Base-by-base conservation (phyloP, 1,139 yeast species). In the Geotrichum histeridarum region DNA sequence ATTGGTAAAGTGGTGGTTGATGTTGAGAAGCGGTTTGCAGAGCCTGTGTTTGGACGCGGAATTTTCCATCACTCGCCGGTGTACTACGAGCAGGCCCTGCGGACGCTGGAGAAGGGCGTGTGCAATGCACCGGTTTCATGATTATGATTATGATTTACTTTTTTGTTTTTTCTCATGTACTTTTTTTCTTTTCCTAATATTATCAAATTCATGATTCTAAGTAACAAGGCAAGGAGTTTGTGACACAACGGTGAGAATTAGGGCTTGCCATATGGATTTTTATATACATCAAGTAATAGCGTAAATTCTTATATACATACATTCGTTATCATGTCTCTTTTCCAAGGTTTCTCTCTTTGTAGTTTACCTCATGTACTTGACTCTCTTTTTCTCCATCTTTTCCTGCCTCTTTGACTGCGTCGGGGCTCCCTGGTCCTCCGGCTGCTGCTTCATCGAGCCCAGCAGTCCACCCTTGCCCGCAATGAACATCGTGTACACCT, bases 321-420 rank as follows among this genome's bases (percentile, higher is more conserved):
- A 12, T 2, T 35, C 14, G 14, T 35, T 4, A 35, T 35, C 14
- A 35, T 35, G 38, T 14, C 14, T 35, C 6, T 14, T 35, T 4
- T 6, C 14, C 14, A 12, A 35, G 14, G 14, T 12, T n/a, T n/a
- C n/a, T 35, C n/a, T 22, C 27, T 5, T 22, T 22, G 27, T 22
- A 22, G 31, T 22, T 42, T 42, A 42, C 35, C 17, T 22, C 8
- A n/a, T 14, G 42, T 45, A 45, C 36, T 18, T 35, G 9, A 45
- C 33, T 18, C 33, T 51, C 27, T 79, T 71, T 46, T 77, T 76
- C 61, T 78, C 80, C 60, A 77, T 66, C 66, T 80, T 80, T 48
- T 74, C 74, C 61, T 79, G 83, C 61, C 84, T 74, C 62, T 78
- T 80, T 54, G 81, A 77, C 68, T 75, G 74, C 27, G 58, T 62